Evolutionary conservation across 306 rosid species (phyloP).

Genomic region (Cucumis cinereus): DNA sequence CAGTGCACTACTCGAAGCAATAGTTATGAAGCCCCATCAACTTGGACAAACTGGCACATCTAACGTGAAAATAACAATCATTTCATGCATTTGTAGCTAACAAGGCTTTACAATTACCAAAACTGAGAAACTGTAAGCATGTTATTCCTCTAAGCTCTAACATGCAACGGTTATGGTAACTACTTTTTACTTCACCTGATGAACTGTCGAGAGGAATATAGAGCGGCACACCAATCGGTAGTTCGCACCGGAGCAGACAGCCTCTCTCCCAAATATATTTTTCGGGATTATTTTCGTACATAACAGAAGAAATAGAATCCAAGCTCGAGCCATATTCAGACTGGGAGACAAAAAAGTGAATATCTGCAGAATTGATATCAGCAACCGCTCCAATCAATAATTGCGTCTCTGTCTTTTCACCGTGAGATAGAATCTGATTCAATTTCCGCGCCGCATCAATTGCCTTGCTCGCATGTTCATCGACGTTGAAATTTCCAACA

Average conservation of each 20-base stretch:
- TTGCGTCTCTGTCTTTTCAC: conserved; percentile 11
- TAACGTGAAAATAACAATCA: neutral
- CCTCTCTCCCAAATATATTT: conserved; percentile 79
- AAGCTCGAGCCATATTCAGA: conserved; percentile 16
- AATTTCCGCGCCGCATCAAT: conserved; percentile 30
- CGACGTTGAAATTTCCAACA: conserved; percentile 21
- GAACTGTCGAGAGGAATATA: conserved; percentile 39
- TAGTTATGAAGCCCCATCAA: neutral
- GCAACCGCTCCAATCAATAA: conserved; percentile 47
- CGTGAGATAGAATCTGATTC: conserved; percentile 31
- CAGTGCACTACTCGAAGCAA: neutral
- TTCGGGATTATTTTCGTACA: conserved; percentile 33
- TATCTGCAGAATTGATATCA: conserved; percentile 21
- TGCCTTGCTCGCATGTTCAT: conserved; percentile 30
- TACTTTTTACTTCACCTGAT: conserved; percentile 28
- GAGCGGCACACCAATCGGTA: conserved; percentile 58
- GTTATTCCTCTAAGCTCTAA: neutral
- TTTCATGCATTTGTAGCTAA: neutral
- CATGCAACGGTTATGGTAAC: neutral
- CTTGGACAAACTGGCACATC: neutral
- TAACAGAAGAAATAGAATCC: conserved; percentile 25
- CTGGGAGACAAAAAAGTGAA: conserved; percentile 36
- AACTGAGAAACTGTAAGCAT: neutral
- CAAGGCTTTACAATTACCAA: neutral
- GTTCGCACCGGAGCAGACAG: conserved; percentile 63